Percentiles rank a stretch among this genome's conserved stretches.
These are phyloP conservation scores for Zalerion maritima DNA, from an alignment of 495 filamentous ascomycete genomes.

Conservation along the genomic window DNA sequence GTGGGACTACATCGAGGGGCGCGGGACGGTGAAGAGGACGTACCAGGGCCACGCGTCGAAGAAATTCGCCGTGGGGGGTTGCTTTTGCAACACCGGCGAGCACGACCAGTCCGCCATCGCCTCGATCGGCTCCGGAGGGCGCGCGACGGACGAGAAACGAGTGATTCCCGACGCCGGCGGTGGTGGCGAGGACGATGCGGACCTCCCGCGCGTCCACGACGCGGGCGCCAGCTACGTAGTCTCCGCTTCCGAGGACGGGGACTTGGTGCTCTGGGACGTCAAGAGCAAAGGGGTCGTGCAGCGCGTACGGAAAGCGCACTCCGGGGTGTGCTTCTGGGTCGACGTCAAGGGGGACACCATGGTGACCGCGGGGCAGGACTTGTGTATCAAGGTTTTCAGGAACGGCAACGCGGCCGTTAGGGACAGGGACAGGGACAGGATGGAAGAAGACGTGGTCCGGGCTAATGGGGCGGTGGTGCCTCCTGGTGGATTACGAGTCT, in stretches of 20 bases:
- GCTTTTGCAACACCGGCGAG: too few relatives aligned
- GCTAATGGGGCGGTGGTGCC: too few relatives aligned
- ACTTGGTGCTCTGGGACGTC: constrained; percentile 81
- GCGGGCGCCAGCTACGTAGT: constrained; percentile 46
- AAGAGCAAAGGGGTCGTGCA: constrained; percentile 70
- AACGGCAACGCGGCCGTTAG: constrained; percentile 10
- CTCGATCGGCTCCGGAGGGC: too few relatives aligned
- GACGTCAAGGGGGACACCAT: constrained; percentile 37
- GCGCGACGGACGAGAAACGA: constrained; percentile 7
- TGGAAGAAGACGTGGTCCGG: too few relatives aligned
- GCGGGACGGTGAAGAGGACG: constrained; percentile 75
- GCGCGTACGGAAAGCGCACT: constrained; percentile 48
- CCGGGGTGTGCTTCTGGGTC: constrained; percentile 73
- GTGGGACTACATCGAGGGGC: constrained; percentile 85
- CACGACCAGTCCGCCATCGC: too few relatives aligned
- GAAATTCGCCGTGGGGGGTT: constrained; percentile 67
- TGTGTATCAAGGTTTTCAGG: constrained; percentile 24
- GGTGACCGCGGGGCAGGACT: constrained; percentile 32
- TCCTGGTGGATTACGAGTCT: too few relatives aligned
- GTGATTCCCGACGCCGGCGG: constrained; percentile 19
- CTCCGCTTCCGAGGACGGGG: constrained; percentile 76
- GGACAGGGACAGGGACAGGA: constrained; percentile 1
- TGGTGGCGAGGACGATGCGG: too few relatives aligned
- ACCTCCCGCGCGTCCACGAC: too few relatives aligned
- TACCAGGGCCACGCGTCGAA: constrained; percentile 87